Base-by-base conservation (phyloP, 2,329 filamentous ascomycete genomes). In the Apiospora saccharicola region DNA sequence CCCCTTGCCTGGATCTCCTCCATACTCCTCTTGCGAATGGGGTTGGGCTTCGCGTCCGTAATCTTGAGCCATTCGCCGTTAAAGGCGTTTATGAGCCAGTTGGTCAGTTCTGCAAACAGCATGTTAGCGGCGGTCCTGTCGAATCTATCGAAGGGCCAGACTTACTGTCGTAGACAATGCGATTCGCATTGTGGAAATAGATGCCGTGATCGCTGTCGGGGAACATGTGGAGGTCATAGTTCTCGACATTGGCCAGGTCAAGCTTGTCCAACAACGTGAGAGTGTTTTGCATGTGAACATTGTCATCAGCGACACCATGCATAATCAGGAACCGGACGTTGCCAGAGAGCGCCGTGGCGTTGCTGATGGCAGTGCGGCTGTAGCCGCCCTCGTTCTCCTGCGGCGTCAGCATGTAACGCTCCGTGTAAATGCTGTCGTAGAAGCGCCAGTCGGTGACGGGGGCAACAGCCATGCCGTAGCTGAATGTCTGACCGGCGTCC, bases 381-480 rank as follows among this genome's bases (percentile, higher is more conserved):
- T 98, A 99, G 16, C 96, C 96, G 0, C 80, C 84, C 0, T 85
- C 83, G 80, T 99, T 99, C 79, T 93, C 87, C 80, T 97, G 91
- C 1, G 96, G 96, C 0, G 92, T 98, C 79, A 95, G 93, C 97
- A 99, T 99, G 84, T 98, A 99, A 47, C 96, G 91, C 83, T 98
- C 95, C 0, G 95, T 97, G 85, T 98, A 98, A 78, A 98, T 92
- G 73, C 91, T 94, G 83, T 98, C 94, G 83, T 99, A 99, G 83
- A 93, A 98, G 72, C 93, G 89, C 96, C 96, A 99, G 82, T 99
- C 95, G 0, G 96, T 98, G n/a, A 99, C 96, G 24, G 96, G 96
- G 1, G 96, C 96, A 70, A 99, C 97, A 8, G 97, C 95, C 93
- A 99, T 98, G 77, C 96, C 97, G 81, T 99, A 99, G 75, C 92